Base-by-base conservation (phyloP, 2,329 filamentous ascomycete species). In the Drechslerella coelobrocha region DNA sequence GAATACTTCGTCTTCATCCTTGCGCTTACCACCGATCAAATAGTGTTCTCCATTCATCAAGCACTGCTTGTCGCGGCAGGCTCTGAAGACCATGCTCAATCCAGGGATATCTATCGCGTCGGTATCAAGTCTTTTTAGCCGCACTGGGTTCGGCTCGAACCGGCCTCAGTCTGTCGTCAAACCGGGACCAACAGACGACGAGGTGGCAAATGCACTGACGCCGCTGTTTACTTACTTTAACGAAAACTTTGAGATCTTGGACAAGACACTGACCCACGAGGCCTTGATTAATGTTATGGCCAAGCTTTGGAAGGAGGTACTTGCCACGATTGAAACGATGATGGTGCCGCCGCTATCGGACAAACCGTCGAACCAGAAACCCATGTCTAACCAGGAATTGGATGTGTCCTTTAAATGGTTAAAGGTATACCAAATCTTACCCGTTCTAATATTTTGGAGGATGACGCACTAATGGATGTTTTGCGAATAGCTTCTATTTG, bases 241-340 rank as follows among this genome's bases (percentile, higher is more conserved):
- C 78, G 93, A 97, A 78, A 99, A 99, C 77, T 99, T 99, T 79
- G 91, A 92, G 68, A 96, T 97, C 75, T 96, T 99, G 92, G 97
- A 97, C 81, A 88, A 94, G 79, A 97, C 93, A 0, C 82, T 99
- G 62, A 97, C 94, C 0, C 89, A 92, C 65, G 88, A 91, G 63
- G 95, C 94, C n/a, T 97, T 99, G 93, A 87, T 92, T 75, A 92
- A 94, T 78, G 94, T 99, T 75, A 99, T 99, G 94, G 95, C 92
- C 21, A 87, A 94, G 47, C 81, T 99, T 4, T 99, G 94, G 94
- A 99, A 99, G 80, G 94, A 99, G 79, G 92, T 96, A 0, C 83
- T 99, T 14, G 88, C 92, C 75, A 95, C 93, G 0, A 89, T 97
- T 73, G 94, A 99, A 80, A 85, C 86, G 37, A 83, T 99, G 17